phyloP scores from a whole-genome alignment of 2,329 filamentous ascomycete species.

The Cladosporium sp. region DNA sequence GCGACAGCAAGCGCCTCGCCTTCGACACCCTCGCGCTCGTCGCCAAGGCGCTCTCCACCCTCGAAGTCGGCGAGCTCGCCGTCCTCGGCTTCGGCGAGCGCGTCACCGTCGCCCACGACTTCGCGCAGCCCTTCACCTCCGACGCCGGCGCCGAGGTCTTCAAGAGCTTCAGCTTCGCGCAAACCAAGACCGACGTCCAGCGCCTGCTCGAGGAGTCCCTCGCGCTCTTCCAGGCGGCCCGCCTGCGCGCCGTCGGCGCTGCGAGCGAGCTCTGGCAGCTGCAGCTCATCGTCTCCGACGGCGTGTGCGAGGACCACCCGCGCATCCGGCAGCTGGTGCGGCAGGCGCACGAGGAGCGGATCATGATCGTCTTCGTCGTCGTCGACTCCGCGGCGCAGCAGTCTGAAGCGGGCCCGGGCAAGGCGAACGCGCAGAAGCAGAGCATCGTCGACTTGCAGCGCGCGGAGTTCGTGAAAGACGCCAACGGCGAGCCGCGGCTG shows the following conservation, averaged over 20 bases:
- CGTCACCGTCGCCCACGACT: constrained; percentile 78
- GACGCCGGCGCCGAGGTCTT: constrained; percentile 80
- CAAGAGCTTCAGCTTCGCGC: constrained; percentile 75
- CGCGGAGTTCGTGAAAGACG: constrained; percentile 70
- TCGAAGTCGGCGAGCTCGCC: constrained; percentile 90
- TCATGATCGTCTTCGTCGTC: constrained; percentile 98
- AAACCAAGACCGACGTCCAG: constrained; percentile 78
- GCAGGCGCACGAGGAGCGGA: constrained; percentile 83
- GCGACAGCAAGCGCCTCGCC: constrained; percentile 67
- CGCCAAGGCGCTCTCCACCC: constrained; percentile 77
- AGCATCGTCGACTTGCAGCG: constrained; percentile 85
- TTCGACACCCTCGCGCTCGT: constrained; percentile 94
- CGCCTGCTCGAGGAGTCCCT: constrained; percentile 72
- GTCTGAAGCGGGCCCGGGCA: constrained; percentile 9
- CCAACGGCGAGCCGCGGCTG: constrained; percentile 58
- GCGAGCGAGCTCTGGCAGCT: constrained; percentile 85
- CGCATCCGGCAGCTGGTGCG: constrained; percentile 74
- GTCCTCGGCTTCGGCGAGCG: constrained; percentile 83
- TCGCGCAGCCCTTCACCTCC: constrained; percentile 72
- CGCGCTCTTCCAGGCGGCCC: constrained; percentile 71
- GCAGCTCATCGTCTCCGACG: constrained; percentile 86
- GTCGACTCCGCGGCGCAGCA: constrained; percentile 57
- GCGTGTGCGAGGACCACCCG: constrained; percentile 85
- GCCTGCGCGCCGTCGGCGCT: constrained; percentile 50
- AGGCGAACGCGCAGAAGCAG: constrained; percentile 34